Conservation (phyloP, 768 basidiomycete species). For the Xerocomus brunneocitrinus region DNA sequence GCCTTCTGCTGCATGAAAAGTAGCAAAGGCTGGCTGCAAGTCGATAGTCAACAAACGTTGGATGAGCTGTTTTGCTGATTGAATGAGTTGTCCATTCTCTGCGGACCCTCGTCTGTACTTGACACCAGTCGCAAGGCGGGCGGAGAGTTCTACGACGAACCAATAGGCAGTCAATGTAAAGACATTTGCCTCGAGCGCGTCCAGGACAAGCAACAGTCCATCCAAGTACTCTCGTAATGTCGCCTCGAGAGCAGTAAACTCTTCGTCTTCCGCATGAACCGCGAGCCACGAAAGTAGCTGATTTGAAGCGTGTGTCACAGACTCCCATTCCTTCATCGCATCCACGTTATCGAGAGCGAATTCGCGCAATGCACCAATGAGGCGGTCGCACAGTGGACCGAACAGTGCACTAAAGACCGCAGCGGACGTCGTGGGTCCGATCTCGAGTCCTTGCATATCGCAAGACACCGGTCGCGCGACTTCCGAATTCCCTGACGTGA, state of each 20-base stretch:
- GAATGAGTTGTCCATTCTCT: conserved; percentile 19
- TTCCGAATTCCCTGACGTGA: conserved; percentile 29
- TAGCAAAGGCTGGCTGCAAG: conserved; percentile 32
- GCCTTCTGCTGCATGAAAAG: conserved; percentile 16
- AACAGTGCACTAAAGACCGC: conserved; percentile 43
- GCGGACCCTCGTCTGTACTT: conserved; percentile 27
- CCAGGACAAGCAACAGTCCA: conserved; percentile 36
- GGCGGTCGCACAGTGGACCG: conserved; percentile 43
- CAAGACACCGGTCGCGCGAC: conserved; percentile 28
- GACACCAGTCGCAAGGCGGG: conserved; percentile 32
- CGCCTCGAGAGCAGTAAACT: conserved; percentile 26
- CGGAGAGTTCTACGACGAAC: conserved; percentile 58
- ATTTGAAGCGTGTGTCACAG: conserved; percentile 36
- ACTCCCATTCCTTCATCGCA: conserved; percentile 36
- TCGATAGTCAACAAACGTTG: conserved; percentile 51
- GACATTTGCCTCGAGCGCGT: conserved; percentile 30
- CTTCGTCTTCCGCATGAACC: conserved; percentile 32
- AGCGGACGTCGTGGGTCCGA: conserved; percentile 41
- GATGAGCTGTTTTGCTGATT: conserved; percentile 40
- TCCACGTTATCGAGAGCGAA: conserved; percentile 23
- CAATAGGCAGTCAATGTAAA: conserved; percentile 49
- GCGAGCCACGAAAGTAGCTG: conserved; percentile 47
- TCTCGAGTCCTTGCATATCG: conserved; percentile 36
- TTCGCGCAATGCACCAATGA: conserved; percentile 37
- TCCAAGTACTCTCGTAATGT: conserved; percentile 36